phyloP scores from a whole-genome alignment of 2,329 filamentous ascomycete species.

The Colletotrichum sp. region DNA sequence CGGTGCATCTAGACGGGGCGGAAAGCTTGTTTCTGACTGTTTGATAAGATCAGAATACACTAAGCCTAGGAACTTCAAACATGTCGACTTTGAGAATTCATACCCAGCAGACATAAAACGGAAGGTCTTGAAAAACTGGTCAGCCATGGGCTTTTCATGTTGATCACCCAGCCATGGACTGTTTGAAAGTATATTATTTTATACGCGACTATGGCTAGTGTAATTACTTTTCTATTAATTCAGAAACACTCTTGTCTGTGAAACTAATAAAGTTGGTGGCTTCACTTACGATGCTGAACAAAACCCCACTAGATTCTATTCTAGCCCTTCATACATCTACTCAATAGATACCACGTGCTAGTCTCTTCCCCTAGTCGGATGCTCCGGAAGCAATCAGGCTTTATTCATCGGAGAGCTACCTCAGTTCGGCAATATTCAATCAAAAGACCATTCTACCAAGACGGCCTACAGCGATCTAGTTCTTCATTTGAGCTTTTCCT shows the following conservation, averaged over 20 bases:
- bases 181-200: not conserved
- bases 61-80: conserved; percentile 32
- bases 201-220: not conserved
- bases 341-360: not conserved
- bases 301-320: not conserved
- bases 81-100: conserved; percentile 33
- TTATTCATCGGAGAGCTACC: not conserved
- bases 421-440: not conserved
- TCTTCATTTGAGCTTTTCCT: not conserved
- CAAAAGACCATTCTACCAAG: not conserved
- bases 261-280: not conserved
- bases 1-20: conserved; percentile 29
- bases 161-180: not conserved
- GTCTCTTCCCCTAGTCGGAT: not conserved
- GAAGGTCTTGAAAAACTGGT: not conserved
- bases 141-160: not conserved
- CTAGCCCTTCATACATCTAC: not conserved
- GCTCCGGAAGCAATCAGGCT: not conserved
- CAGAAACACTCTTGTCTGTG: not conserved
- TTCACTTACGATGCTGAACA: not conserved
- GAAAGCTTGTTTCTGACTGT: conserved; percentile 51
- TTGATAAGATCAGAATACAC: conserved; percentile 47
- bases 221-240: not conserved
- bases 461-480: not conserved
- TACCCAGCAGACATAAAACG: not conserved